phyloP scores from a whole-genome alignment of 805 yeast species.

The Candida berthetii region DNA sequence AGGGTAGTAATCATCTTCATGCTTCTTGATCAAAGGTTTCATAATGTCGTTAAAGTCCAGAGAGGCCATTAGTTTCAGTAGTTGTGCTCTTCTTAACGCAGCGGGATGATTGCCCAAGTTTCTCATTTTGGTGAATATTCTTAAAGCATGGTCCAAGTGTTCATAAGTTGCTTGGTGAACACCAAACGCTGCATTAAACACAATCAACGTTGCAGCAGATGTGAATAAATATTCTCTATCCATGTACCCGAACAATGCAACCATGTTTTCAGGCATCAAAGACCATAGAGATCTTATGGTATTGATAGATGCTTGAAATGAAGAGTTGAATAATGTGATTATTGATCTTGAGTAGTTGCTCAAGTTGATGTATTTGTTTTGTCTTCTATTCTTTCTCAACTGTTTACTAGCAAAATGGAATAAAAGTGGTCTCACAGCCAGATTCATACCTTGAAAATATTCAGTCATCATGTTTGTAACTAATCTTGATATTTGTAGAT shows the following conservation, averaged over 20 bases:
- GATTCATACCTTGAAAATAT: constrained; percentile 74
- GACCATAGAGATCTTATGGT: constrained; percentile 73
- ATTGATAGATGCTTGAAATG: constrained; percentile 76
- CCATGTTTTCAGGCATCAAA: constrained; percentile 68
- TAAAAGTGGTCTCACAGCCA: constrained; percentile 71
- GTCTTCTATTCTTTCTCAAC: constrained; percentile 39
- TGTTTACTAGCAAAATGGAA: constrained; percentile 73
- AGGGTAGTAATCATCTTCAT: constrained; percentile 38
- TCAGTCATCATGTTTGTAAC: constrained; percentile 76
- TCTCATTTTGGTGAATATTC: constrained; percentile 68
- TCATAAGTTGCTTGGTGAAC: constrained; percentile 69
- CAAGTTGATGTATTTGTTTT: constrained; percentile 53
- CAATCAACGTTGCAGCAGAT: constrained; percentile 64
- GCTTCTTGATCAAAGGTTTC: constrained; percentile 48
- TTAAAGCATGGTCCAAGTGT: constrained; percentile 68
- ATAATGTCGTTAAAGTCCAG: constrained; percentile 65
- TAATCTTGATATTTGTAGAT: constrained; percentile 53
- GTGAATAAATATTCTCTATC: constrained; percentile 79
- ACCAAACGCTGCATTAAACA: constrained; percentile 77
- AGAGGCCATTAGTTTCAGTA: constrained; percentile 56
- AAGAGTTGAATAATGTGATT: constrained; percentile 63
- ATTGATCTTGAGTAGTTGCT: constrained; percentile 63
- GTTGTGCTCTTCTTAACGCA: constrained; percentile 64
- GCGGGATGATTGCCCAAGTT: constrained; percentile 79
- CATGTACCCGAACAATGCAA: constrained; percentile 85